Evolutionary conservation across 2,329 filamentous ascomycete species (phyloP).

Genomic region (Aureobasidium sp.): DNA sequence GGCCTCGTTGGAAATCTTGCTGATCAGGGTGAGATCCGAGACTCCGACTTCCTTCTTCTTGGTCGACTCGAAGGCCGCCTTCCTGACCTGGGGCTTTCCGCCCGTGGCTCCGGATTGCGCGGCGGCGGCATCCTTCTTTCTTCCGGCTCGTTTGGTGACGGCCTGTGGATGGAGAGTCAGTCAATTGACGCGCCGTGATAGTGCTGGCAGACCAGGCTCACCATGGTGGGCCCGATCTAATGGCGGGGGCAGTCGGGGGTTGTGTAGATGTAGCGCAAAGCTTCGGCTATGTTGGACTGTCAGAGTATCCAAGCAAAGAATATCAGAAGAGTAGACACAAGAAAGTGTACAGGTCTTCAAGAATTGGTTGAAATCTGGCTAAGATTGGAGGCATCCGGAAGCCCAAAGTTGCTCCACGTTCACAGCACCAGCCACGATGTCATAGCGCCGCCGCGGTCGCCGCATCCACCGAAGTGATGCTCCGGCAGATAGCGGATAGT

Average conservation of each 20-base stretch:
- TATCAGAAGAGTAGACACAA: not conserved
- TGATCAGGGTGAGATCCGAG: constrained; percentile 92
- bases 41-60: constrained; percentile 99
- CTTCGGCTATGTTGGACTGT: not conserved
- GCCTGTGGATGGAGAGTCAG: constrained; percentile 31
- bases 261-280: not conserved
- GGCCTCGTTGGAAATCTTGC: constrained; percentile 97
- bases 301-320: constrained; percentile 3
- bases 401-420: constrained; percentile 3
- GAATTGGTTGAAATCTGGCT: not conserved
- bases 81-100: constrained; percentile 68
- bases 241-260: not conserved
- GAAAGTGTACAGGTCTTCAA: not conserved
- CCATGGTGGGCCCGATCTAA: constrained; percentile 10
- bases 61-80: constrained; percentile 87
- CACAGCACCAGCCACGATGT: constrained; percentile 9
- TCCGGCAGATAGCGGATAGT: not conserved
- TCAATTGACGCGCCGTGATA: not conserved
- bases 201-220: not conserved
- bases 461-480: too few species aligned
- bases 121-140: constrained; percentile 42
- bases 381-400: not conserved
- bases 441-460: not conserved
- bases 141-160: constrained; percentile 50
- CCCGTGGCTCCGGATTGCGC: constrained; percentile 32